Percentiles rank a stretch among this genome's conserved stretches.
phyloP scores from a whole-genome alignment of 495 filamentous ascomycete species.

The Lophiostoma macrostomum region DNA sequence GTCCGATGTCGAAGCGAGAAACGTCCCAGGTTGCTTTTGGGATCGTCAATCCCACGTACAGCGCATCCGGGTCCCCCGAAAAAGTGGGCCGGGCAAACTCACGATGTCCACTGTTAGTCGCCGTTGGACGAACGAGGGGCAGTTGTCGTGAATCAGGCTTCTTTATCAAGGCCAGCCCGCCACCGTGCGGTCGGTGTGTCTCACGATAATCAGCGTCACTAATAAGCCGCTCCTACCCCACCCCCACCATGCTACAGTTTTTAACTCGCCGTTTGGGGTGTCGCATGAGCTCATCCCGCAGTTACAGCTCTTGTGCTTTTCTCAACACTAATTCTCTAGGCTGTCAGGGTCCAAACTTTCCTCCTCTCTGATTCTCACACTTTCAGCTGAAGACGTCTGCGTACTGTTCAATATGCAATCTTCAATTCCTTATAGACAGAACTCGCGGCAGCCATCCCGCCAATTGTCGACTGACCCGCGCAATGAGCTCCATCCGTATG shows the following conservation, averaged over 20 bases:
- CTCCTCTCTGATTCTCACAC: background rate
- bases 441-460: constrained; percentile 43
- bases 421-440: constrained; percentile 38
- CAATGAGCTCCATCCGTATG: constrained; percentile 53
- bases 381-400: no score
- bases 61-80: constrained; percentile 5
- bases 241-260: constrained; percentile 15
- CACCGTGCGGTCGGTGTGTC: background rate
- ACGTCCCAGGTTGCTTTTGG: constrained; percentile 6
- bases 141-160: background rate
- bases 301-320: constrained; percentile 8
- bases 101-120: constrained; percentile 16
- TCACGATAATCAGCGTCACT: constrained; percentile 3
- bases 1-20: background rate
- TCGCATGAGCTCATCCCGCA: constrained; percentile 24
- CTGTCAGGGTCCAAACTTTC: background rate
- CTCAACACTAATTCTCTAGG: constrained; percentile 13
- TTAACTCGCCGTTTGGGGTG: constrained; percentile 6
- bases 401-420: constrained; percentile 8
- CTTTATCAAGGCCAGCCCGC: background rate
- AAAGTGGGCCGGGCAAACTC: constrained; percentile 19
- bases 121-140: background rate
- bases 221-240: constrained; percentile 7
- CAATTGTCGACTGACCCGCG: constrained; percentile 56
- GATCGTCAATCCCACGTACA: background rate